Evolutionary conservation across 208 protist genomes (phyloP).

Genomic region (Zelonia costaricensis): DNA sequence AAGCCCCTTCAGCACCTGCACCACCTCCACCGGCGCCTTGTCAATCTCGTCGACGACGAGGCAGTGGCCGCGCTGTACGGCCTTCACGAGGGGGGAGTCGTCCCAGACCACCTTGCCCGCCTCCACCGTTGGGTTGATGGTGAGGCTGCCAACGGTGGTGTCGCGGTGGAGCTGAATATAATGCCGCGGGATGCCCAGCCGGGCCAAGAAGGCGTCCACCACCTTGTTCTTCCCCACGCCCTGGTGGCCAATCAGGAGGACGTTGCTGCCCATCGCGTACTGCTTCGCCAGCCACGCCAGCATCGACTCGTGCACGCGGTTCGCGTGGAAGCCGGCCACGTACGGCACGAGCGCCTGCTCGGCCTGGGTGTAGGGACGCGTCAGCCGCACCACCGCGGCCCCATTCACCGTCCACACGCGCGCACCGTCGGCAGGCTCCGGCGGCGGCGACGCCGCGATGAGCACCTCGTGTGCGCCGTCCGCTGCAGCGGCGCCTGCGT

Average conservation of each 20-base stretch:
- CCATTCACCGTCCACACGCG: constrained; percentile 45
- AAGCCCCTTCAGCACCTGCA: constrained; percentile 89
- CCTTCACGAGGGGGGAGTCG: constrained; percentile 94
- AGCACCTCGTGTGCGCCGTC: neutral
- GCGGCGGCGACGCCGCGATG: neutral
- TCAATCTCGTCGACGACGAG: constrained; percentile 97
- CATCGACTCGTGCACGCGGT: constrained; percentile 81
- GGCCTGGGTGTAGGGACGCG: constrained; percentile 48
- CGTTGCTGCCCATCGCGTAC: constrained; percentile 72
- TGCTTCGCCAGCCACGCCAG: constrained; percentile 91
- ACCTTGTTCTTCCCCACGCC: constrained; percentile 97
- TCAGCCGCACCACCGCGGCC: constrained; percentile 42
- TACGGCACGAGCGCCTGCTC: constrained; percentile 89
- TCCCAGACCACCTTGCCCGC: constrained; percentile 89
- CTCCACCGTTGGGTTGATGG: constrained; percentile 86
- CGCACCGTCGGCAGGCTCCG: neutral
- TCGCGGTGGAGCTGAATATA: constrained; percentile 97
- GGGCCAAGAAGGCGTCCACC: constrained; percentile 90
- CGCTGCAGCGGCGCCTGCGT: neutral
- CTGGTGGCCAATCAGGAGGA: constrained; percentile 96
- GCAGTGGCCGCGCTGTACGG: constrained; percentile 88
- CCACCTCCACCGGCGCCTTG: constrained; percentile 94
- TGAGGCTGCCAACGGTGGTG: constrained; percentile 92
- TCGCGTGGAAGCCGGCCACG: constrained; percentile 88
- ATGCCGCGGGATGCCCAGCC: constrained; percentile 86